These are phyloP conservation scores for Penicillium longicatenatum DNA, from an alignment of 495 filamentous ascomycete genomes.

Conservation along the genomic window DNA sequence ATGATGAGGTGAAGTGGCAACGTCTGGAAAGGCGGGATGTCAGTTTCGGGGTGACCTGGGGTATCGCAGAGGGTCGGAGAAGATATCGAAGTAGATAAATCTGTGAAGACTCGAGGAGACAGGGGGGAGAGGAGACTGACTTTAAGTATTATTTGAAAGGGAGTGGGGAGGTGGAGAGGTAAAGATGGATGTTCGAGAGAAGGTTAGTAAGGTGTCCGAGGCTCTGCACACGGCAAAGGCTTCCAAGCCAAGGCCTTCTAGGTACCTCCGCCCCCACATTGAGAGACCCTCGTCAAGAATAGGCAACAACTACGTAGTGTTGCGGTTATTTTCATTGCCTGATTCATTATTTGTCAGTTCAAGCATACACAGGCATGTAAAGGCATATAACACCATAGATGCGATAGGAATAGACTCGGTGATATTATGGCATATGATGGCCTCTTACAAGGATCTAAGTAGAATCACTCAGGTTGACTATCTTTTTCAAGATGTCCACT, in stretches of 20 bases:
- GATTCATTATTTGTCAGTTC: too few relatives aligned
- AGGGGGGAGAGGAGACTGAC: not conserved
- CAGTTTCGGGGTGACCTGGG: not conserved
- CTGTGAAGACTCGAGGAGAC: too few relatives aligned
- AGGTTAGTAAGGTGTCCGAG: not conserved
- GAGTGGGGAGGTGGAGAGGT: not conserved
- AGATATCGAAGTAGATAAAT: not conserved
- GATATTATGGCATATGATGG: too few relatives aligned
- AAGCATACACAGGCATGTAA: too few relatives aligned
- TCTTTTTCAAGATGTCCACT: too few relatives aligned
- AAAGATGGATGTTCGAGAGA: not conserved
- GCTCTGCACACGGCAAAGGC: constrained; percentile 1
- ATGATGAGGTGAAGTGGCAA: constrained; percentile 6
- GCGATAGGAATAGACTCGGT: too few relatives aligned
- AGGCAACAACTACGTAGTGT: too few relatives aligned
- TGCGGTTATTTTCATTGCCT: too few relatives aligned
- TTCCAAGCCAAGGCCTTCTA: not conserved
- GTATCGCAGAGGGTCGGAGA: not conserved
- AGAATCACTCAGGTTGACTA: too few relatives aligned
- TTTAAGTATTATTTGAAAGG: not conserved
- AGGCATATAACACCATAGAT: too few relatives aligned
- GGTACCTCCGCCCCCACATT: not conserved
- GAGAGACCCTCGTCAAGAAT: not conserved
- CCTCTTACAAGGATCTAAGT: too few relatives aligned
- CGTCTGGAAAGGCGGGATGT: not conserved